Conservation (phyloP, 2,329 filamentous ascomycete genomes). For the Fusarium sambucinum region DNA sequence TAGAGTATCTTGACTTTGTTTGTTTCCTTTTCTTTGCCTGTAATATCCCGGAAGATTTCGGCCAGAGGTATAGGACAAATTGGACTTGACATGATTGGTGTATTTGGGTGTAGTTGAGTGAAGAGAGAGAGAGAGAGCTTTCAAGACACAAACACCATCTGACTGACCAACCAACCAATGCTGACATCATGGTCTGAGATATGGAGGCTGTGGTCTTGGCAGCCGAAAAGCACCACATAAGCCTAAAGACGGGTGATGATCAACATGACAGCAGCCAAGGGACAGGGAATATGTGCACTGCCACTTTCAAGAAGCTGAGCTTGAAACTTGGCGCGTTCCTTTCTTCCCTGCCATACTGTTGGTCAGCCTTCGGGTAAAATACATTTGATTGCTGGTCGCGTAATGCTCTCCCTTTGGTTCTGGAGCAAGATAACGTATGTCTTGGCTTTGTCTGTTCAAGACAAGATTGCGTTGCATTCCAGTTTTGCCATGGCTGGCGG, state of each 20-base stretch:
- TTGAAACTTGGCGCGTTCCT: background rate
- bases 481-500: background rate
- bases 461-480: background rate
- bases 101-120: background rate
- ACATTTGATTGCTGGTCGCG: background rate
- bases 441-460: background rate
- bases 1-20: slow-evolving; percentile 35
- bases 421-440: background rate
- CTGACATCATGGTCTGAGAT: background rate
- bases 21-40: slow-evolving; percentile 23
- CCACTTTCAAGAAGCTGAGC: slow-evolving; percentile 1
- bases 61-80: slow-evolving; percentile 29
- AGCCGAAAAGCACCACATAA: background rate
- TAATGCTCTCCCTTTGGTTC: background rate
- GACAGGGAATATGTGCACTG: slow-evolving; percentile 2
- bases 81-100: slow-evolving; percentile 22
- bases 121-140: background rate
- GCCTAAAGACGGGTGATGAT: background rate
- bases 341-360: background rate
- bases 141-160: background rate
- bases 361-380: background rate
- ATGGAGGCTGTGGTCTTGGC: slow-evolving; percentile 19
- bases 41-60: slow-evolving; percentile 30
- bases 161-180: background rate
- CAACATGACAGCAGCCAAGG: slow-evolving; percentile 16